Conservation (phyloP, 1,284 basidiomycete species). For the Leccinum pachyderme region DNA sequence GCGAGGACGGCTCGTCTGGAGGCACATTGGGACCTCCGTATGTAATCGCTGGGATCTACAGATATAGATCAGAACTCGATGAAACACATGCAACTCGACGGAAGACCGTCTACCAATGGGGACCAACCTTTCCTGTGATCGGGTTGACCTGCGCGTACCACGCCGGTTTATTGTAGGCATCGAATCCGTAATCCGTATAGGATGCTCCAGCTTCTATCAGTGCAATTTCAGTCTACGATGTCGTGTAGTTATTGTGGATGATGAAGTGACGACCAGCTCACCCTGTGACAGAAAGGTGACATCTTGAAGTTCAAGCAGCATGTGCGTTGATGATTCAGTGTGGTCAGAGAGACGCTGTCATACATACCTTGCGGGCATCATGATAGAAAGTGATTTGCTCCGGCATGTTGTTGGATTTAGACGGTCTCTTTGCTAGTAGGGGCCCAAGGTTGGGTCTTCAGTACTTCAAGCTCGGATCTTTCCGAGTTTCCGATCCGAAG, state of each 20-base stretch:
- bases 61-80: neutral
- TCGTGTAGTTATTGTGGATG: no score
- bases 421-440: neutral
- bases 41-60: slow-evolving; percentile 52
- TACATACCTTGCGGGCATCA: neutral
- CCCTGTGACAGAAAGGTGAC: no score
- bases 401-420: neutral
- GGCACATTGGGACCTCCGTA: slow-evolving; percentile 54
- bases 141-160: slow-evolving; percentile 16
- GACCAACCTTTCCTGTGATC: slow-evolving; percentile 11
- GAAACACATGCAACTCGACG: neutral
- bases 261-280: no score
- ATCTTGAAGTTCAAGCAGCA: no score
- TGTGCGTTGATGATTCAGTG: neutral
- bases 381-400: neutral
- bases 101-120: no score
- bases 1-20: slow-evolving; percentile 53
- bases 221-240: no score
- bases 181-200: slow-evolving; percentile 4
- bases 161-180: slow-evolving; percentile 10
- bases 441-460: no score
- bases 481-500: no score
- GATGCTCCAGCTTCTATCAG: slow-evolving; percentile 8
- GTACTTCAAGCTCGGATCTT: no score
- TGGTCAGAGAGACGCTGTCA: neutral